Evolutionary conservation across 495 filamentous ascomycete genomes (phyloP), one percentile per base, ranked within the genome.

Genomic region (Lepraria neglecta): DNA sequence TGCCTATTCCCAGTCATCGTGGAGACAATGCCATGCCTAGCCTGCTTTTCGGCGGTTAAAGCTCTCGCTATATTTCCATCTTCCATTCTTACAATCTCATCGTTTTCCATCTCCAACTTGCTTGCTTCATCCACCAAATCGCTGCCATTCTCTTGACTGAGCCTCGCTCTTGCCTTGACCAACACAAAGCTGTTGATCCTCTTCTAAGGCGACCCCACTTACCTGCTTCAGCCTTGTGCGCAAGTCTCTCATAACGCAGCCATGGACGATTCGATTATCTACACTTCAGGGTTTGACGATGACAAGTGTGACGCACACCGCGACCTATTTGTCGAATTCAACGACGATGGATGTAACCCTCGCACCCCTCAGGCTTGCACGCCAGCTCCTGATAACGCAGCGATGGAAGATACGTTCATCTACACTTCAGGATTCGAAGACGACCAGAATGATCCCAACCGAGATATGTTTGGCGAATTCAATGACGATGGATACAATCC

Each of bases 41-140:
- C 31, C 51, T 31, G 31, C 30, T 53, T 33, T 53, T 19, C 19
- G 51, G 51, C 51, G 51, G 28, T 53, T 53, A 17, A 17, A 33
- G 28, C 51, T 33, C 51, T 17, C 19, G 33, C 31, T 31, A 53
- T 33, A 17, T 53, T 53, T 53, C 30, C 31, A 11, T 53, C 6
- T 27, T 24, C 17, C 51, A 19, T 9, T n/a, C 19, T 31, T 38
- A 10, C 51, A 17, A 6, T 12, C 3, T 53, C 27, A 33, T 33
- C 9, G n/a, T 19, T 19, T 31, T 31, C 30, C 3, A 33, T 19
- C 30, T 31, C 51, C 30, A 4, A n/a, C 28, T n/a, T 53, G 30
- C n/a, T 33, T 31, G n/a, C 33, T 53, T 3, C 30, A 19, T 33
- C 19, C 27, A 12, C n/a, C 28, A 21, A 19, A 17, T 19, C 30